Evolutionary conservation across 2,329 filamentous ascomycete genomes (phyloP).

Genomic region (Fusarium bactridioides): DNA sequence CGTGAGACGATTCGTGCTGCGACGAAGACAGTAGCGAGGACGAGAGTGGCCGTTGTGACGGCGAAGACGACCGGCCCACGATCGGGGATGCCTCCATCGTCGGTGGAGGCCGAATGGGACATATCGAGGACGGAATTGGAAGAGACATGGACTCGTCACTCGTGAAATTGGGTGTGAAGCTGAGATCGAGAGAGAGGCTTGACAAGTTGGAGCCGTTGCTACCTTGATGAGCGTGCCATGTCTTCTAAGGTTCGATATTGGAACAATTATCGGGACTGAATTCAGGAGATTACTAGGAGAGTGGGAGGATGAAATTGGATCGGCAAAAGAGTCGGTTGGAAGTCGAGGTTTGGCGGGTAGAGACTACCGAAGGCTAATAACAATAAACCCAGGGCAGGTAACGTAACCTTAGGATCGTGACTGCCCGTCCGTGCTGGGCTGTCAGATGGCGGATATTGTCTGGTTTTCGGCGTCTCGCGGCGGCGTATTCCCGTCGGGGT

Average conservation of each 20-base stretch:
- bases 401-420: not conserved
- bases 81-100: conserved; percentile 51
- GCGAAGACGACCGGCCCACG: conserved; percentile 70
- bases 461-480: not conserved
- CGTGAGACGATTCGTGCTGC: conserved; percentile 76
- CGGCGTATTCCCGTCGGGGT: conserved; percentile 13
- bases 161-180: conserved; percentile 22
- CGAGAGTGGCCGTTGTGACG: conserved; percentile 74
- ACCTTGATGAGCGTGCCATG: conserved; percentile 33
- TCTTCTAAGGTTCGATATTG: conserved; percentile 14
- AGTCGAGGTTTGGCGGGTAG: not conserved
- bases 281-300: not conserved
- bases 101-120: conserved; percentile 39
- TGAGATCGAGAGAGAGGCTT: conserved; percentile 14
- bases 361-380: not conserved
- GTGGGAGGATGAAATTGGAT: not conserved
- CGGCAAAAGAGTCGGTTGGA: not conserved
- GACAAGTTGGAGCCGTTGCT: conserved; percentile 24
- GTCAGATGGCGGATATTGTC: conserved; percentile 9
- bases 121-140: conserved; percentile 33
- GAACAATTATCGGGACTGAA: not conserved
- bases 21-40: conserved; percentile 78
- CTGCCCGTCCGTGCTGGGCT: not conserved
- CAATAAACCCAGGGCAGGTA: not conserved
- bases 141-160: conserved; percentile 37